Base-by-base conservation (phyloP, 306 rosid species). In the Quercus parvula region DNA sequence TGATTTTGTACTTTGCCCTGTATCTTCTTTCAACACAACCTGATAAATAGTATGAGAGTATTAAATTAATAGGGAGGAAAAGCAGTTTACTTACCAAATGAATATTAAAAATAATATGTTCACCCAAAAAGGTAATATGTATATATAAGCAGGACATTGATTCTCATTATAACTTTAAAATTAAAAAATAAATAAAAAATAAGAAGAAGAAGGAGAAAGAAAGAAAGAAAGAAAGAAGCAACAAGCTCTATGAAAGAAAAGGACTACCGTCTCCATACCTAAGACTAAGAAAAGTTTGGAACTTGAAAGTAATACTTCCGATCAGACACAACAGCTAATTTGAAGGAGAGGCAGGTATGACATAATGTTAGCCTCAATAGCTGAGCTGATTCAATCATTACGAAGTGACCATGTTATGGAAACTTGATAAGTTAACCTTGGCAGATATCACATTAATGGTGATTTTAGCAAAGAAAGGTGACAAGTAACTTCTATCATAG, bases 11-110 rank as follows among this genome's bases (percentile, higher is more conserved):
- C 85, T 81, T 76, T 78, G 81, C 74, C 76, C 81, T 2, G 74
- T 79, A 74, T 81, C 87, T 78, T 85, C 97, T 81, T 89, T 88
- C 82, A 90, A 72, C 62, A 82, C 85, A 73, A 78, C 92, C 99
- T 95, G 84, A 81, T 74, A 59, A 13, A 79, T 44, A 83, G 12
- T 44, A 62, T 19, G 49, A 79, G 24, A 77, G 73, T 68, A 19
- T 33, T 35, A 68, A 68, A 19, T 35, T 70, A 24, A 44, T 38
- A 82, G 5, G 77, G 3, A 27, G 46, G 9, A 54, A 28, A 56
- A 62, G 15, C 22, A n/a, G 25, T 13, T 12, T 27, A 4, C 7
- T 6, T 27, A 58, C 35, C 30, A 30, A 19, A 4, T 33, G n/a
- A 63, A 63, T 6, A 63, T 13, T 63, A 22, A 28, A 14, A 14